These are phyloP conservation scores for Scedosporium apiospermum DNA, from an alignment of 2,329 filamentous ascomycete genomes.

Conservation along the genomic window DNA sequence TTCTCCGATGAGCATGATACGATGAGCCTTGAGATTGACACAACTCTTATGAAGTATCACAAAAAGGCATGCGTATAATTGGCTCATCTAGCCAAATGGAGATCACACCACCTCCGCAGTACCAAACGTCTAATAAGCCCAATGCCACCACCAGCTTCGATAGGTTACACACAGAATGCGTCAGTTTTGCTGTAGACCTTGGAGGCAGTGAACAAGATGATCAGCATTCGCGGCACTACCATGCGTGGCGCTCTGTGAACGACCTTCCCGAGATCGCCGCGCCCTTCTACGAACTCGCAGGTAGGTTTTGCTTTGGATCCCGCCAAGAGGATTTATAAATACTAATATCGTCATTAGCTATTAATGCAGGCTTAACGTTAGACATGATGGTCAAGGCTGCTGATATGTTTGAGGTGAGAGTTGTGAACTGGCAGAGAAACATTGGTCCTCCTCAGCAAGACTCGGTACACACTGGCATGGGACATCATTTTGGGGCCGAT, in stretches of 20 bases:
- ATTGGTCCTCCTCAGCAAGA: neutral
- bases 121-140: neutral
- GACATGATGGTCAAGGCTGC: constrained; percentile 7
- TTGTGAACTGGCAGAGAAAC: constrained; percentile 6
- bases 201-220: neutral
- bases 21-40: too few species aligned
- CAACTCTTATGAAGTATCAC: too few species aligned
- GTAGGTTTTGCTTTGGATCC: neutral
- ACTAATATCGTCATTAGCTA: neutral
- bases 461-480: neutral
- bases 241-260: constrained; percentile 1
- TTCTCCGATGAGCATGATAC: too few species aligned
- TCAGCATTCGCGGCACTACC: neutral
- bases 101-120: too few species aligned
- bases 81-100: neutral
- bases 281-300: constrained; percentile 10
- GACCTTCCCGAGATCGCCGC: constrained; percentile 9
- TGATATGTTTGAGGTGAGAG: constrained; percentile 10
- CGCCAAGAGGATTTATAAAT: too few species aligned
- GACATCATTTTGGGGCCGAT: neutral
- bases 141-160: neutral
- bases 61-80: neutral
- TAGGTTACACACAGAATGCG: neutral
- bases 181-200: neutral
- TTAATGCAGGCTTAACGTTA: neutral